Evolutionary conservation across 306 rosid species (phyloP), one percentile per base, ranked within the genome.

Genomic region (Gillenia trifoliata): DNA sequence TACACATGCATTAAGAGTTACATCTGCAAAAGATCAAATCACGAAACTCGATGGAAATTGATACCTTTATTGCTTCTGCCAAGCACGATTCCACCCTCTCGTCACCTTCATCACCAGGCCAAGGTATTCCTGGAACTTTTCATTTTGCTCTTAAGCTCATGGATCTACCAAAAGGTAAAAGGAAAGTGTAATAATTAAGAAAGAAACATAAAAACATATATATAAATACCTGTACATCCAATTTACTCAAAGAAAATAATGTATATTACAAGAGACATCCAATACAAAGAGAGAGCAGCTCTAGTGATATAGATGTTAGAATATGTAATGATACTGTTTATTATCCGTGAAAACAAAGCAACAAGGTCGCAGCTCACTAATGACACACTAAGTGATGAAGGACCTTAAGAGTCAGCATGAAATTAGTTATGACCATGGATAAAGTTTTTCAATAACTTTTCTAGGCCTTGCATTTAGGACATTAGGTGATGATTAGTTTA

Each of bases 21-120:
- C 63, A 56, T 22, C 63, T 56, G 63, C 63, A 59, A 23, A 26
- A 23, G 57, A 50, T 30, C 57, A 41, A 16, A 69, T 25, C 41
- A 56, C 69, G 61, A 80, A 75, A 75, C 80, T 75, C 1, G 0
- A 52, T 23, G 26, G 52, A 38, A 62, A 73, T 1, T 41, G 45
- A 43, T 78, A 82, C 86, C 80, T 75, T 83, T 72, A 83, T 76
- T 31, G 83, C 86, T 72, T n/a, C n/a, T 23, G 75, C 83, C 86
- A 79, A 52, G 86, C 81, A 66, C 10, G 15, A 61, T 15, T 68
- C 83, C 78, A n/a, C 69, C n/a, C 79, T 65, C 52, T 60, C 75
- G 52, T 26, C 33, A 23, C 74, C 70, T 74, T 72, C 83, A 62
- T 75, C 74, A 52, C 83, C 83, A 29, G 78, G 83, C 81, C 81